A percentile compares a stretch with the other conserved stretches of the same genome.
Evolutionary conservation across 345 rosid species (phyloP).

Genomic region (Acer negundo): DNA sequence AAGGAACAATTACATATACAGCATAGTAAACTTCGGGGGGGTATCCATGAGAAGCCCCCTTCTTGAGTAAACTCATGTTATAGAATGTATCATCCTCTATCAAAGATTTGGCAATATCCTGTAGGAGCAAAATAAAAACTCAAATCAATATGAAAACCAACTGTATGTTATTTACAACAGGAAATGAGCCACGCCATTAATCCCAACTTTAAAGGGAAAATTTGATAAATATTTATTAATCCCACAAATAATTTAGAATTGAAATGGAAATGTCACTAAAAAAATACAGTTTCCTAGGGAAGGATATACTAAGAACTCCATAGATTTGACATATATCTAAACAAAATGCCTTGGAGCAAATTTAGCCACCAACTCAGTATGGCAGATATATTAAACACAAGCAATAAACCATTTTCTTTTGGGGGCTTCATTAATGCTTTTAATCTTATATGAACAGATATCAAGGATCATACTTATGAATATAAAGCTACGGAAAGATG

Average conservation of each 20-base stretch:
- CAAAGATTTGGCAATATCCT: conserved; percentile 92
- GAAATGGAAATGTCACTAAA: not conserved
- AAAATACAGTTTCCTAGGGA: not conserved
- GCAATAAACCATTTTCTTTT: not conserved
- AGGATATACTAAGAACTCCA: not conserved
- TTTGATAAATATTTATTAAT: not conserved
- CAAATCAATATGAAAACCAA: too few species aligned
- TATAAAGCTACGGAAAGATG: not conserved
- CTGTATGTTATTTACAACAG: too few species aligned
- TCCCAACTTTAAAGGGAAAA: not conserved
- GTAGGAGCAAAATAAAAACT: conserved; percentile 15
- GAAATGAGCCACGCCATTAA: not conserved
- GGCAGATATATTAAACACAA: not conserved
- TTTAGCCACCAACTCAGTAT: not conserved
- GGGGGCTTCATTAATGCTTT: conserved; percentile 12
- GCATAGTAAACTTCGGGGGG: conserved; percentile 73
- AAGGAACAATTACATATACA: conserved; percentile 84
- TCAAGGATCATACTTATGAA: not conserved
- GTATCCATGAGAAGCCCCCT: conserved; percentile 94
- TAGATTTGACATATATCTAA: not conserved
- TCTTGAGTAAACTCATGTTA: conserved; percentile 84
- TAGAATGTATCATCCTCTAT: conserved; percentile 94
- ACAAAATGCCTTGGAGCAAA: not conserved
- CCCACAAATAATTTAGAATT: not conserved
- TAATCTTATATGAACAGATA: not conserved